These are phyloP conservation scores for Huntiella savannae DNA, from an alignment of 2,329 filamentous ascomycete genomes.

Conservation along the genomic window DNA sequence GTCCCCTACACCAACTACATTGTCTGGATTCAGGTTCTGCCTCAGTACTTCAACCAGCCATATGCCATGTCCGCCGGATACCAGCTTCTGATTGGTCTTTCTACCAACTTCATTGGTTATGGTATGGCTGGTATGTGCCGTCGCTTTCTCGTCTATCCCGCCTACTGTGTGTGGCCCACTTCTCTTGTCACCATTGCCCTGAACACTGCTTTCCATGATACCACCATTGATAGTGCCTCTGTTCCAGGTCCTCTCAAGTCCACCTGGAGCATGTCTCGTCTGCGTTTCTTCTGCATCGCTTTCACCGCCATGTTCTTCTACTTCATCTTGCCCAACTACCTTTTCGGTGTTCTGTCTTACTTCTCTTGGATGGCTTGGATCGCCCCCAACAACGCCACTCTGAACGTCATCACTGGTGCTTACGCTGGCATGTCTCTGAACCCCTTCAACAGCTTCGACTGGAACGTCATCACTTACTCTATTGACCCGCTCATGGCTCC, in stretches of 20 bases:
- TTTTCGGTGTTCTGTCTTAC: slow-evolving; percentile 27
- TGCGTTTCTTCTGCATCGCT: slow-evolving; percentile 26
- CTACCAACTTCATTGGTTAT: slow-evolving; percentile 36
- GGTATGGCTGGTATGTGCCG: slow-evolving; percentile 32
- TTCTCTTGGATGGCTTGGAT: slow-evolving; percentile 39
- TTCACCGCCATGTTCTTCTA: slow-evolving; percentile 31
- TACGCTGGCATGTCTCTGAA: slow-evolving; percentile 22
- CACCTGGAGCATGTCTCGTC: slow-evolving; percentile 24
- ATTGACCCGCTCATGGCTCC: slow-evolving; percentile 27
- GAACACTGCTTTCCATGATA: slow-evolving; percentile 28
- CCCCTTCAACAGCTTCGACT: slow-evolving; percentile 24
- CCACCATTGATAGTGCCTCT: slow-evolving; percentile 16
- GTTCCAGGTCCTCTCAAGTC: slow-evolving; percentile 20
- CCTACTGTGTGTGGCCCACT: slow-evolving; percentile 34
- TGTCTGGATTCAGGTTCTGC: slow-evolving; percentile 29
- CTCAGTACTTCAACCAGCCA: slow-evolving; percentile 30
- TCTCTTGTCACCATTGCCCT: slow-evolving; percentile 31
- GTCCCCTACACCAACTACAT: slow-evolving; percentile 31
- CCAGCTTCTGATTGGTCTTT: slow-evolving; percentile 29
- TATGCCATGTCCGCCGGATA: slow-evolving; percentile 30
- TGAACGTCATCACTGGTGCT: slow-evolving; percentile 21
- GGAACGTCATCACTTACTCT: slow-evolving; percentile 20
- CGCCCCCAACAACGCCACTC: slow-evolving; percentile 21
- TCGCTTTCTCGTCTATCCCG: slow-evolving; percentile 32
- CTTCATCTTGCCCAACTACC: slow-evolving; percentile 34